Conservation (phyloP, 1,284 basidiomycete genomes). For the Apiotrichum sp. region DNA sequence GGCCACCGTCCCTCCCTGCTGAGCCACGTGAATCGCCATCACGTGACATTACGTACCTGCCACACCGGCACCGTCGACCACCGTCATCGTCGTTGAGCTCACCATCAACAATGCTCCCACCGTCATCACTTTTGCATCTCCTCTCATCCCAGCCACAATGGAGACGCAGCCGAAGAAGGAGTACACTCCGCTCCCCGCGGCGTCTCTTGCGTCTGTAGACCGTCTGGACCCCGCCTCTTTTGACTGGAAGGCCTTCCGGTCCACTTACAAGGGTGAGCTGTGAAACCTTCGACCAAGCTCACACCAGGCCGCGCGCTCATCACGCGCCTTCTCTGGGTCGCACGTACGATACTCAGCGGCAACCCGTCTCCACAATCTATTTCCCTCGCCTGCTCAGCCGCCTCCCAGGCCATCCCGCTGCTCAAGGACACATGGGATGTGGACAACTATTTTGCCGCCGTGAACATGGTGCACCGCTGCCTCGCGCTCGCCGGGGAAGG, state of each 20-base stretch:
- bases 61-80: too few relatives aligned
- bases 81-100: too few relatives aligned
- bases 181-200: neutral
- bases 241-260: slow-evolving; percentile 29
- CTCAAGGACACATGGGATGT: slow-evolving; percentile 31
- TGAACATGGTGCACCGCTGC: slow-evolving; percentile 8
- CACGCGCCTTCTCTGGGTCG: slow-evolving; percentile 30
- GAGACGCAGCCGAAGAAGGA: neutral
- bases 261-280: slow-evolving; percentile 33
- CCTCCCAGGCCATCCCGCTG: slow-evolving; percentile 25
- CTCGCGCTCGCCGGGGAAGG: slow-evolving; percentile 6
- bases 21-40: too few relatives aligned
- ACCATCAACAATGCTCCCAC: too few relatives aligned
- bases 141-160: too few relatives aligned
- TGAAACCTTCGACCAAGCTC: neutral
- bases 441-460: slow-evolving; percentile 13
- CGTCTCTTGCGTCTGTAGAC: slow-evolving; percentile 5
- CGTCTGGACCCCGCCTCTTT: slow-evolving; percentile 9
- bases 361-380: slow-evolving; percentile 14
- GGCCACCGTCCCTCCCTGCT: too few relatives aligned
- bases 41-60: too few relatives aligned
- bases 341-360: slow-evolving; percentile 15
- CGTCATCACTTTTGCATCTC: too few relatives aligned
- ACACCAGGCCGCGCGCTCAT: slow-evolving; percentile 38
- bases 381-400: slow-evolving; percentile 23